Base-by-base conservation (phyloP, 2,329 filamentous ascomycete species). In the Exophiala alcalophila region DNA sequence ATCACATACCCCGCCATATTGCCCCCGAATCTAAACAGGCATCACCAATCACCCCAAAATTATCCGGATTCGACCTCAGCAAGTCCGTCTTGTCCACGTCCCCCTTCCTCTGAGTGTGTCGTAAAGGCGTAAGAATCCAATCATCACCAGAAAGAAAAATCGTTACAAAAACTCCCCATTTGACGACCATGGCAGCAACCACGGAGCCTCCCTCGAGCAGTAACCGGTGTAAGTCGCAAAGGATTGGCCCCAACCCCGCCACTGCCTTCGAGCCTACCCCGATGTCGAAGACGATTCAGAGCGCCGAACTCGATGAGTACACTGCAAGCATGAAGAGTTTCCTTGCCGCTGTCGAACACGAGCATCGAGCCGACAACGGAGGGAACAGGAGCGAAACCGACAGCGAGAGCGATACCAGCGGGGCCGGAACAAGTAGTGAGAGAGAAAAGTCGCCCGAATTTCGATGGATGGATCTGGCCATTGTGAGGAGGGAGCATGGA, bases 251-350 rank as follows among this genome's bases (percentile, higher is more conserved):
- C n/a, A n/a, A n/a, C n/a, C n/a, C n/a, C n/a, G n/a, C n/a, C n/a
- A 34, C n/a, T 15, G 24, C 39, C 26, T 24, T 40, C 9, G 31
- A 40, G 33, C 25, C 29, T 8, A 28, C 27, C 7, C 29, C 50
- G 19, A 53, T 49, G 44, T 49, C 45, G 9, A 49, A 37, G 20
- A 37, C 41, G 25, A 25, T 47, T 6, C 44, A 32, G 18, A 54
- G 50, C 28, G 37, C 34, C 11, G 52, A 52, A 23, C 41, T 56
- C 14, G 50, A 53, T 20, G 54, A 56, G 15, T 56, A 56, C 34
- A 49, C 50, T 4, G 47, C 47, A n/a, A 55, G 54, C 35, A 55
- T 56, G 52, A 44, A 46, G 11, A 40, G 30, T 20, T 56, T 51
- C 34, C 43, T 56, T 11, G 54, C 47, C 23, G 44, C 27, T 18